Base-by-base conservation (phyloP, 2,329 filamentous ascomycete species). In the Leptographium galeiforme region DNA sequence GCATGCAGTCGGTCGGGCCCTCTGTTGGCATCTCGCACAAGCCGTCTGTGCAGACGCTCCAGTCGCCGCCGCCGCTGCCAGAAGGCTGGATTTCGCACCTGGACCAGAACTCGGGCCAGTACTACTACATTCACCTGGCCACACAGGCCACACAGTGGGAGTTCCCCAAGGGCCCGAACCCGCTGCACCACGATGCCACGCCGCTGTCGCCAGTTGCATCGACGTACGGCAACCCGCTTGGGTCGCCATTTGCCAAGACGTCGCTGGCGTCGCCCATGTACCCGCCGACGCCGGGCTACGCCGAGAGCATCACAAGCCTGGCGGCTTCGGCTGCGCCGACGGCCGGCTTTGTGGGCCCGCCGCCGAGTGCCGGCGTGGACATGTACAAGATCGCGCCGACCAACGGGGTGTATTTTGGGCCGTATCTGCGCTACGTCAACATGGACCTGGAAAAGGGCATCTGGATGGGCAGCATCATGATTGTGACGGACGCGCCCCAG, bases 81-180 rank as follows among this genome's bases (percentile, higher is more conserved):
- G 93, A 98, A 70, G 93, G 93, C 38, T 98, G 93, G 93, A 97
- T 98, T 63, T 89, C 93, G 19, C 93, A 97, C 66, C 76, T 97
- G 6, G 93, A 98, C 65, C 87, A 89, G 60, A 95, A 87, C 64
- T 97, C 91, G 2, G 93, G 93, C 1, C 91, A 97, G 64, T 98
- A 97, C 68, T 98, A 98, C 68, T 98, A 98, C 64, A 98, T 98
- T 56, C 93, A 98, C 66, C 76, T 98, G 34, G 87, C 90, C 1
- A 90, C 88, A 0, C 93, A 97, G 65, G 89, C 90, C 3, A 98
- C 93, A 0, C 93, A 98, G 65, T 98, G 93, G 93, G 93, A 98
- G 63, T 97, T 97, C 60, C 93, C 93, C 33, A 97, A 96, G 69
- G 91, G 91, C 0, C 90, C 90, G 0, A 95, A 89, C 30, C 91